Base-by-base conservation (phyloP, 1,284 basidiomycete genomes). In the Cystobasidium slooffiae region DNA sequence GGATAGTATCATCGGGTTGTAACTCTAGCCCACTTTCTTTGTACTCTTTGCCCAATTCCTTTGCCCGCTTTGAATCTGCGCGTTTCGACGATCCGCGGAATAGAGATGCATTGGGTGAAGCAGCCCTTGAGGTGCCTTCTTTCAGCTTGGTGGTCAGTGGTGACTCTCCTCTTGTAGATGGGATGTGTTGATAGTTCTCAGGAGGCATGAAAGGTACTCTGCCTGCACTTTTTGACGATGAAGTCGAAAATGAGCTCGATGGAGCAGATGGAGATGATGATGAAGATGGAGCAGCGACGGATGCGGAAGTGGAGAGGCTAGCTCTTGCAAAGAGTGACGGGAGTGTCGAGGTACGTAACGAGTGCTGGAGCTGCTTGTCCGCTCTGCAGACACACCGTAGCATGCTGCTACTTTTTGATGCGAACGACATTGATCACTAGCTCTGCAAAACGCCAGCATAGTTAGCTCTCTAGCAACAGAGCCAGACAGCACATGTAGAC, bases 331-430 rank as follows among this genome's bases (percentile, higher is more conserved):
- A 39, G 5, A 18, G 56, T 16, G 56, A 18, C 18, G 37, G 20
- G 1, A 43, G 14, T 31, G 6, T 59, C 7, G 56, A 59, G 31
- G 56, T 43, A 41, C 56, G 56, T 31, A 31, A 59, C 56, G 18
- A 22, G 37, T 43, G 56, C 43, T 59, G 39, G 6, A 59, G 9
- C n/a, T 59, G 56, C 56, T 59, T 59, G 18, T 59, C 56, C 20
- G 56, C 39, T 24, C 56, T 59, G 56, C 56, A 59, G 7, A 39
- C 56, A 59, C 56, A 59, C 6, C 56, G 56, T 43, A 59, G 56
- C 14, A 59, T 5, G 37, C 56, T n/a, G 37, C 20, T 41, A 39
- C 56, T 24, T 41, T 31, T 31, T 31, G 31, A 31, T 31, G 31
- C 31, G 31, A 31, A 31, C 1, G 31, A 31, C 31, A 31, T 31